phyloP scores from a whole-genome alignment of 805 yeast genomes.

The Isabelozyma heimii region DNA sequence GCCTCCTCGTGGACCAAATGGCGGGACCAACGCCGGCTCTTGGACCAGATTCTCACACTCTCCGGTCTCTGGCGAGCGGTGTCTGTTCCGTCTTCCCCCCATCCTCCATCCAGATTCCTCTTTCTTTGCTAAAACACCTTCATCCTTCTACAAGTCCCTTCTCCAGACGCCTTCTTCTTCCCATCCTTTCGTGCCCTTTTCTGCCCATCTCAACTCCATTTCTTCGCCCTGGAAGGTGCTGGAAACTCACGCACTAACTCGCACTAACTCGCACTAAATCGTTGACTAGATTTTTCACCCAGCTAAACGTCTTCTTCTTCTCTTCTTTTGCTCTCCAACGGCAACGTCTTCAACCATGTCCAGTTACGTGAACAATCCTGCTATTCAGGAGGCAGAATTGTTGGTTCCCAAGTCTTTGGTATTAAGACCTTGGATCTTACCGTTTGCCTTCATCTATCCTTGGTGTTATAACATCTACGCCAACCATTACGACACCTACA shows the following conservation, averaged over 20 bases:
- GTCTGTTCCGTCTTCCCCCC: too few species aligned
- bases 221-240: constrained; percentile 15
- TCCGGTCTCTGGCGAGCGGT: too few species aligned
- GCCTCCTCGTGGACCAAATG: too few species aligned
- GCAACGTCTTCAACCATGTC: constrained; percentile 22
- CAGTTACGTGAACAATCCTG: constrained; percentile 63
- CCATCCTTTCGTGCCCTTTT: too few species aligned
- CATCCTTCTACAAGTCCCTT: too few species aligned
- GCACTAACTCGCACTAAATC: neutral
- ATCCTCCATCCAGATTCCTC: too few species aligned
- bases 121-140: too few species aligned
- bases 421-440: constrained; percentile 76
- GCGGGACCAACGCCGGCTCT: too few species aligned
- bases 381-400: constrained; percentile 69
- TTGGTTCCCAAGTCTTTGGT: constrained; percentile 63
- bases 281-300: neutral
- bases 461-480: constrained; percentile 62
- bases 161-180: too few species aligned
- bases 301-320: constrained; percentile 45
- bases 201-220: constrained; percentile 10
- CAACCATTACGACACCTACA: constrained; percentile 72
- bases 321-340: constrained; percentile 12
- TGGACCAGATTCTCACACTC: too few species aligned
- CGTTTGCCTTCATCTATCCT: constrained; percentile 79
- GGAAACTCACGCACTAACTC: constrained; percentile 3